These are phyloP conservation scores for Styphnolobium japonicum DNA, from an alignment of 306 rosid species.

Conservation along the genomic window DNA sequence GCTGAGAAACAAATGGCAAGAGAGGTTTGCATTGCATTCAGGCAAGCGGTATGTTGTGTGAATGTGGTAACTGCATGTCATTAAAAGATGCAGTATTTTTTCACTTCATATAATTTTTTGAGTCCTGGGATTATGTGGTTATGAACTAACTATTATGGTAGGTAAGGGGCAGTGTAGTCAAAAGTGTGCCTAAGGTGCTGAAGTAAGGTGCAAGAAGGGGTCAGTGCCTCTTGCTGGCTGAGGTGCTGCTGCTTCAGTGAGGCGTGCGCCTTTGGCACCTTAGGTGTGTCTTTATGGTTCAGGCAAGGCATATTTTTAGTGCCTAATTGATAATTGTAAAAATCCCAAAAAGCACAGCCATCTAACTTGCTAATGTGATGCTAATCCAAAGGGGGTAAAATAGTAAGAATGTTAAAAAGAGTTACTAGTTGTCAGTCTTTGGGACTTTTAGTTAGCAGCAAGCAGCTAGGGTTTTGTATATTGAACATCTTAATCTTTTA, in stretches of 20 bases:
- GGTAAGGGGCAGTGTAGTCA: not conserved
- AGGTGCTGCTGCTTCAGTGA: not conserved
- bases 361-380: too few relatives aligned
- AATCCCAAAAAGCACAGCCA: too few relatives aligned
- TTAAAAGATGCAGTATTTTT: not conserved
- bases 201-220: not conserved
- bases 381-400: too few relatives aligned
- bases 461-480: too few relatives aligned
- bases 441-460: too few relatives aligned
- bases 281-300: too few relatives aligned
- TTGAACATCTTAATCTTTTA: too few relatives aligned
- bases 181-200: not conserved
- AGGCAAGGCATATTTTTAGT: too few relatives aligned
- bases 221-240: not conserved
- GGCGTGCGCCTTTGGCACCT: not conserved
- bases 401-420: too few relatives aligned
- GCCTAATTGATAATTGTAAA: too few relatives aligned
- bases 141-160: not conserved
- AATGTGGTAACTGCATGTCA: constrained; percentile 3
- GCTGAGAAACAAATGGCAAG: constrained; percentile 95
- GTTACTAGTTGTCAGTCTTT: too few relatives aligned
- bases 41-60: constrained; percentile 75
- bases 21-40: constrained; percentile 91
- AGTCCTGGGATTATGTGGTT: not conserved
- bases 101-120: not conserved